Base-by-base conservation (phyloP, 768 basidiomycete genomes). In the Cyclocybe cylindracea region DNA sequence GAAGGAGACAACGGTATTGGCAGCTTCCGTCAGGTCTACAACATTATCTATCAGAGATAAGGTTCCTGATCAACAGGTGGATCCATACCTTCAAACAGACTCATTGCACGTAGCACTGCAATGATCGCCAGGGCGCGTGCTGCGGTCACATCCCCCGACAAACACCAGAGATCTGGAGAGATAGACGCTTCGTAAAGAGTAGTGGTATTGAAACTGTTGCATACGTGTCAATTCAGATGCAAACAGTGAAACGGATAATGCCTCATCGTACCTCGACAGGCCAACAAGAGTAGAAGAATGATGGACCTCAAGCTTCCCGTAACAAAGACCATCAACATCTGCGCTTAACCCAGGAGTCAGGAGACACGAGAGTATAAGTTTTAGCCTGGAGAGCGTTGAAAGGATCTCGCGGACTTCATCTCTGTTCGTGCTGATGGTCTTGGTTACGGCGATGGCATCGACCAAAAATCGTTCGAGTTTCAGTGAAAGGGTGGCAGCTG, bases 1-100 rank as follows among this genome's bases (percentile, higher is more conserved):
- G 65, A 91, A 96, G 0, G 87, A 78, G 54, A 89, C 86, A 16
- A 91, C 82, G 1, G 87, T 85, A 54, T 82, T 86, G 11, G 87
- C 86, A 29, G 76, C 77, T 46, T 86, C 84, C 46, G 85, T 78
- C 4, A 84, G 73, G 36, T 90, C 93, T 93, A 29, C 9, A n/a
- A 4, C 38, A 6, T 13, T 39, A 29, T 41, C 55, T 0, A 19
- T 41, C 16, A 58, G 32, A 8, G 44, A 42, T 24, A 37, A 46
- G n/a, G 29, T 10, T 19, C 24, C 18, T n/a, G 10, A 50, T 19
- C n/a, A 19, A 3, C 7, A 29, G 14, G 11, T 4, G 10, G 4
- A 4, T 34, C 16, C 42, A 19, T 43, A 78, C 94, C 86, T 68
- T 89, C 87, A 54, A 86, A 84, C 41, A 86, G 77, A n/a, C 86